A percentile compares a stretch with the other conserved stretches of the same genome.
Conservation (phyloP, 345 rosid genomes). For the Alliaria petiolata region DNA sequence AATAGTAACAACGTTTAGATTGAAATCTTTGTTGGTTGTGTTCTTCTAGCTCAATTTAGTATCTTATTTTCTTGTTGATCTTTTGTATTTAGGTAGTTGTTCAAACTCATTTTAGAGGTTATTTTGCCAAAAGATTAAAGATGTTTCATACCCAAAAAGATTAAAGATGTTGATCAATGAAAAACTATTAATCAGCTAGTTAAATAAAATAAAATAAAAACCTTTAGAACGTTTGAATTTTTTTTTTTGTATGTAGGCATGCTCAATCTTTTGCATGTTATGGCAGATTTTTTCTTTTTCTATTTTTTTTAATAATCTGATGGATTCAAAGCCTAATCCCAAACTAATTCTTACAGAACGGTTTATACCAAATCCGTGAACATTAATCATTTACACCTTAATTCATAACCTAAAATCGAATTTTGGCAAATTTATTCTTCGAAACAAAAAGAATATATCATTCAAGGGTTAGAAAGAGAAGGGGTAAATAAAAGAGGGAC, state of each 20-base stretch:
- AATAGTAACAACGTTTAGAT: not conserved
- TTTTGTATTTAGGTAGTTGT: not conserved
- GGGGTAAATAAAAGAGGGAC: constrained; percentile 1
- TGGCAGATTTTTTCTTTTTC: no score
- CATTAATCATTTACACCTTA: not conserved
- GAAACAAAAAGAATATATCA: not conserved
- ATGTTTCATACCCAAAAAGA: no score
- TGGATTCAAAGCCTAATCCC: no score
- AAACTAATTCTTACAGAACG: not conserved
- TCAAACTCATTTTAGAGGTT: no score
- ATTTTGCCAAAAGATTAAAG: no score
- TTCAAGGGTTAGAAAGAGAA: not conserved
- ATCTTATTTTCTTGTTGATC: not conserved
- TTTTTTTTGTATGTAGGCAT: no score
- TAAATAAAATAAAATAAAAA: not conserved
- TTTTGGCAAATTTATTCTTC: not conserved
- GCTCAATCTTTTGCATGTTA: no score
- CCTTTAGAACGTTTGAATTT: no score
- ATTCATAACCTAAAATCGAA: no score
- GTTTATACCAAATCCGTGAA: not conserved
- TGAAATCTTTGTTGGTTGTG: not conserved
- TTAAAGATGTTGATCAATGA: no score
- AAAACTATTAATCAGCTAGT: not conserved
- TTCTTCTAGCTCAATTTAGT: no score
- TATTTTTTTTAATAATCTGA: no score